A percentile compares a stretch with the other conserved stretches of the same genome.
Evolutionary conservation across 2,329 filamentous ascomycete species (phyloP).

Genomic region (Aotearoamyces nothofagi): DNA sequence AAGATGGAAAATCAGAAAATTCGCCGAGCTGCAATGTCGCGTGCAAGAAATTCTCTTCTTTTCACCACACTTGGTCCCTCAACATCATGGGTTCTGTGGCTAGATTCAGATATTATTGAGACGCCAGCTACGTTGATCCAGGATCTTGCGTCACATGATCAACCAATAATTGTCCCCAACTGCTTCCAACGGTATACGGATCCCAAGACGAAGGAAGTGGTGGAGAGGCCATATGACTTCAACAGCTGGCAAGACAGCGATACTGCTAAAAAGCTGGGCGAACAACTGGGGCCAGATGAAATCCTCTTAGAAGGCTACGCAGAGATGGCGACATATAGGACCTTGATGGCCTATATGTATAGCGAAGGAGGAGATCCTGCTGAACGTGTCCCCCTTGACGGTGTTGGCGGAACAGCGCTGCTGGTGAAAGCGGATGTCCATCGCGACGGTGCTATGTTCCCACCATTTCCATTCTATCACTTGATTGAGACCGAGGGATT

Average conservation of each 20-base stretch:
- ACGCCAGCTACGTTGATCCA: slow-evolving; percentile 75
- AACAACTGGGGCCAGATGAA: slow-evolving; percentile 77
- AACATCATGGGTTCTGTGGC: slow-evolving; percentile 94
- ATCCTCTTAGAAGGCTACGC: slow-evolving; percentile 87
- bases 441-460: slow-evolving; percentile 96
- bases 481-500: slow-evolving; percentile 97
- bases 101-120: slow-evolving; percentile 86
- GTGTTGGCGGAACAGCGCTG: slow-evolving; percentile 83
- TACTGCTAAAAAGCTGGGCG: slow-evolving; percentile 58
- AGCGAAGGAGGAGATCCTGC: slow-evolving; percentile 38
- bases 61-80: slow-evolving; percentile 87
- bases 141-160: slow-evolving; percentile 75
- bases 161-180: slow-evolving; percentile 86
- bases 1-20: slow-evolving; percentile 82
- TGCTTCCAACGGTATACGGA: slow-evolving; percentile 84
- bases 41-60: slow-evolving; percentile 82
- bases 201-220: slow-evolving; percentile 47
- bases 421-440: slow-evolving; percentile 96
- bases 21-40: slow-evolving; percentile 78
- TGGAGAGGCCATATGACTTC: slow-evolving; percentile 82
- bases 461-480: slow-evolving; percentile 89
- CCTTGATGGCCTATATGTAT: slow-evolving; percentile 76
- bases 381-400: slow-evolving; percentile 64
- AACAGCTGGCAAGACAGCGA: slow-evolving; percentile 95
- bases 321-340: slow-evolving; percentile 83